Evolutionary conservation across 768 basidiomycete genomes (phyloP).

Genomic region (Sporobolomyces phaffii): DNA sequence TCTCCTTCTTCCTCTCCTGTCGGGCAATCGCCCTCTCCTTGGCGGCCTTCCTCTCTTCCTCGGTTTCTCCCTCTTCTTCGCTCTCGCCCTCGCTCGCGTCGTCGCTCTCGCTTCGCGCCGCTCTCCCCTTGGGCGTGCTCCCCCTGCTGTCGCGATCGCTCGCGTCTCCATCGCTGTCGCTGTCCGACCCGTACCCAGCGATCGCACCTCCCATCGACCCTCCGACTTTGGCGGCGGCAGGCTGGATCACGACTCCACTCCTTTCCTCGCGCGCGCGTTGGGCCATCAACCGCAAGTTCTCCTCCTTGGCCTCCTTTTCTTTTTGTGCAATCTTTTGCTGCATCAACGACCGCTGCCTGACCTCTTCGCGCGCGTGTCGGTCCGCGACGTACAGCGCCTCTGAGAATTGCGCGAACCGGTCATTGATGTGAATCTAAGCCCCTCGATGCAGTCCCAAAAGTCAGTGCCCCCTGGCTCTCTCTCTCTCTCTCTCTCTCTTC

Average conservation of each 20-base stretch:
- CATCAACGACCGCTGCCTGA: slow-evolving; percentile 91
- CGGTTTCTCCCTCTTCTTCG: slow-evolving; percentile 43
- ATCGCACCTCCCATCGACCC: slow-evolving; percentile 81
- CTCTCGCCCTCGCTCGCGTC: slow-evolving; percentile 25
- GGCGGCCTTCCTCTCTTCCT: slow-evolving; percentile 58
- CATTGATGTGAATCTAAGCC: slow-evolving; percentile 89
- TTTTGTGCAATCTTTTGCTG: slow-evolving; percentile 98
- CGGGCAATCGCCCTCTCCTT: slow-evolving; percentile 85
- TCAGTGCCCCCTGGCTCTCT: no score
- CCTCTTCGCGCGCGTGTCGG: slow-evolving; percentile 95
- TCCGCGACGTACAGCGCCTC: slow-evolving; percentile 93
- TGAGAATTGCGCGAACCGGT: slow-evolving; percentile 98
- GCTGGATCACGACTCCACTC: slow-evolving; percentile 58
- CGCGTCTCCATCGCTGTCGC: slow-evolving; percentile 53
- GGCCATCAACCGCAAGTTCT: slow-evolving; percentile 84
- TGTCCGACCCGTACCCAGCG: slow-evolving; percentile 60
- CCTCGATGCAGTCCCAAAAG: no score
- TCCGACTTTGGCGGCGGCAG: slow-evolving; percentile 54
- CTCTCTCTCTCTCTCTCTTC: no score
- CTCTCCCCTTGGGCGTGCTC: slow-evolving; percentile 71
- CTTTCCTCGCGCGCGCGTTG: slow-evolving; percentile 95
- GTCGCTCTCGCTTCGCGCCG: slow-evolving; percentile 71
- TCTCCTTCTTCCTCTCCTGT: slow-evolving; percentile 80
- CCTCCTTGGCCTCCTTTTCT: slow-evolving; percentile 94
- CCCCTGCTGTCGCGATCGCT: slow-evolving; percentile 45